These are phyloP conservation scores for Bryoerythrophyllum caledonicum DNA, from an alignment of 225 moss, liverwort and hornwort species.

Conservation along the genomic window DNA sequence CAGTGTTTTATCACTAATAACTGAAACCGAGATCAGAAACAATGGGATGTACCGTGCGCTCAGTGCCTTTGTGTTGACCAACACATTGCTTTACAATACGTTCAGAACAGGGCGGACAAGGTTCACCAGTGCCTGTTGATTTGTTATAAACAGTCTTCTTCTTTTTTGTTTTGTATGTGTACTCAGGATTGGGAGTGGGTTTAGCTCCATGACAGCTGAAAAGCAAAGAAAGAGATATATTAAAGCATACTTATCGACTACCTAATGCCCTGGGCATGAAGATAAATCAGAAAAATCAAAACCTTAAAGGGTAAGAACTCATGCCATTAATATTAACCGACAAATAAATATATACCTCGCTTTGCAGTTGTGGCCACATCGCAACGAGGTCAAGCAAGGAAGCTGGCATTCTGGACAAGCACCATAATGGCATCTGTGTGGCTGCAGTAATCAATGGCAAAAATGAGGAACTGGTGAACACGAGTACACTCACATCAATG, in stretches of 20 bases:
- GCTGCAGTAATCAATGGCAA: constrained; percentile 43
- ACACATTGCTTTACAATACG: constrained; percentile 71
- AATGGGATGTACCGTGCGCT: constrained; percentile 60
- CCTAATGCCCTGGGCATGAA: neutral
- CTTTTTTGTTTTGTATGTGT: constrained; percentile 74
- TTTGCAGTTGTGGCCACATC: constrained; percentile 73
- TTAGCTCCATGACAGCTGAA: constrained; percentile 87
- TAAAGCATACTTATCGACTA: constrained; percentile 12
- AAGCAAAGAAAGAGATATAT: constrained; percentile 14
- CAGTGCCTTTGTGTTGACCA: constrained; percentile 74
- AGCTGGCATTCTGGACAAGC: constrained; percentile 78
- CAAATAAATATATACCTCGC: constrained; percentile 46
- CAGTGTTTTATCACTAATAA: neutral
- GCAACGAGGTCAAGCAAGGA: constrained; percentile 49
- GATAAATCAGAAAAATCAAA: neutral
- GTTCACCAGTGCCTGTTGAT: constrained; percentile 44
- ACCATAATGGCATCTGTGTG: constrained; percentile 89
- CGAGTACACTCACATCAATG: neutral
- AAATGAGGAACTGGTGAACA: neutral
- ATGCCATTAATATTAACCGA: neutral
- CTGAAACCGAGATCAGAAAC: neutral
- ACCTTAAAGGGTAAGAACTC: neutral
- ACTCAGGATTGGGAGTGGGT: constrained; percentile 75
- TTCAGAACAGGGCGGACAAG: constrained; percentile 83
- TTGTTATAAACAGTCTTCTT: constrained; percentile 49